phyloP scores from a whole-genome alignment of 2,329 filamentous ascomycete genomes.

The Ascochyta rabiei region DNA sequence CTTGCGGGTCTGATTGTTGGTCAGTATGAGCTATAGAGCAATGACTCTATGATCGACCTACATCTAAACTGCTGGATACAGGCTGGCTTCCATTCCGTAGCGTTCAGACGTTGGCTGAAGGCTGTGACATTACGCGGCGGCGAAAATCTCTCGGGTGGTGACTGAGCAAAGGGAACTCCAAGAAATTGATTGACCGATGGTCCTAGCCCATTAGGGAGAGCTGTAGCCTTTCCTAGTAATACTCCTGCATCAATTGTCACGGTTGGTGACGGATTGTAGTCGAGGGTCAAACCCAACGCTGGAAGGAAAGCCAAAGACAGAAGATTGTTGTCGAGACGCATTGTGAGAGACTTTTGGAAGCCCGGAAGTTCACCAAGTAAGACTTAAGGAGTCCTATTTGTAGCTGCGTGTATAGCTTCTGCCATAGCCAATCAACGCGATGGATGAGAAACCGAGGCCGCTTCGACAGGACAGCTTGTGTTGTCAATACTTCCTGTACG shows the following conservation, averaged over 20 bases:
- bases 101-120: constrained; percentile 25
- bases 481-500: constrained; percentile 6
- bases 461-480: background rate
- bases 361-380: background rate
- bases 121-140: constrained; percentile 21
- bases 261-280: constrained; percentile 22
- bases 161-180: constrained; percentile 37
- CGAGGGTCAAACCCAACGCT: background rate
- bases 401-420: background rate
- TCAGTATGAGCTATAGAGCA: background rate
- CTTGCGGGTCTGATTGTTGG: constrained; percentile 23
- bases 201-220: constrained; percentile 24
- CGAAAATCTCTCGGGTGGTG: constrained; percentile 35
- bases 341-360: background rate
- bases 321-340: background rate
- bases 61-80: constrained; percentile 38
- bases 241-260: constrained; percentile 33
- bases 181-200: constrained; percentile 38
- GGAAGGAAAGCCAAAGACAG: background rate
- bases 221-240: constrained; percentile 34
- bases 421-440: background rate
- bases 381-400: background rate
- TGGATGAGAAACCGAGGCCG: background rate
- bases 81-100: constrained; percentile 25
- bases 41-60: background rate